Base-by-base conservation (phyloP, 2,329 filamentous ascomycete genomes). In the Dothideomycetes sp. region DNA sequence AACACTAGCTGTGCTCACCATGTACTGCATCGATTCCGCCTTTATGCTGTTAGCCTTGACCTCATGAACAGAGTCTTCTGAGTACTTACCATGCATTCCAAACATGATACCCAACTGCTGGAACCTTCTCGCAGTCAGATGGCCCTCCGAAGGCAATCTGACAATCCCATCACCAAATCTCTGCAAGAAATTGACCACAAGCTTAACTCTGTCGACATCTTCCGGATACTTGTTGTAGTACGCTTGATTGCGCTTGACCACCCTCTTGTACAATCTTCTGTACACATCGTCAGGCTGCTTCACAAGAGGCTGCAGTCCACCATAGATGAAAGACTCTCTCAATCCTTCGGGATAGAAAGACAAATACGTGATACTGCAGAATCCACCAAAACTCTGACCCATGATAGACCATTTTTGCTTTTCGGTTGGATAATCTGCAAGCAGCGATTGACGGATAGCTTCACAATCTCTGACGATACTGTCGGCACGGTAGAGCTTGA, bases 381-480 rank as follows among this genome's bases (percentile, higher is more conserved):
- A 95, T 1, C 89, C 89, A 27, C 89, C 89, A 60, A 94, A 96
- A 12, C 82, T 88, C 64, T 95, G 89, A 7, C 89, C 89, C 47
- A 94, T 81, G 20, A 91, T 73, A 44, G 79, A 82, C 89, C 88
- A 95, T 57, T 80, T 79, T 58, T 78, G 75, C 56, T 82, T 78
- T 33, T 81, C 75, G 2, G 19, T 4, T 0, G 82, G 78, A 52
- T 78, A 83, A 37, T 79, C 76, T 4, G 69, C 65, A 0, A 83
- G 91, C 40, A 96, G 67, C 27, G 73, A 80, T 52, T 78, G 74
- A 4, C 89, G 76, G 22, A 96, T 77, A 4, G 88, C 86, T 58
- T 96, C 89, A 48, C 82, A 84, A 55, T 96, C 89, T 33, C 76
- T 78, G 28, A 96, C 87, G 37, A 94, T 93, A 55, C 75, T 91